Percentiles rank a stretch among this genome's conserved stretches.
phyloP scores from a whole-genome alignment of 371 early-diverging fungal species.

The Mortierella sp. region DNA sequence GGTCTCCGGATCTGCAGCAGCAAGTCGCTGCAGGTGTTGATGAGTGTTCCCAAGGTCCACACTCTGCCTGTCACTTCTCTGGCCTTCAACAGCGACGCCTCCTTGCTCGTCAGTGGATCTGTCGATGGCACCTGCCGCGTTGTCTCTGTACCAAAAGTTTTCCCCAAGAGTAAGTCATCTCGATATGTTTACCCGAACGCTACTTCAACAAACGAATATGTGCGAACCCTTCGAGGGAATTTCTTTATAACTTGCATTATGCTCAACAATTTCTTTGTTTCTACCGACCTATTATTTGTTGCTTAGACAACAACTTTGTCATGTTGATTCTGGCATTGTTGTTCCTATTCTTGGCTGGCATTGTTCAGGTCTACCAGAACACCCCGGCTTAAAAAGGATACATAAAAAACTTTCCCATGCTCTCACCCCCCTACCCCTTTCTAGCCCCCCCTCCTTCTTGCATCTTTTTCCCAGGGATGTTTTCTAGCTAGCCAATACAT shows the following conservation, averaged over 20 bases:
- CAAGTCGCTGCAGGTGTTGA: slow-evolving; percentile 63
- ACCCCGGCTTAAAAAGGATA: slow-evolving; percentile 1
- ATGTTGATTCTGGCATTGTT: slow-evolving; percentile 46
- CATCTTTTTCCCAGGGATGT: slow-evolving; percentile 10
- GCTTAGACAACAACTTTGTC: slow-evolving; percentile 50
- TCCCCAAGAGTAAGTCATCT: slow-evolving; percentile 56
- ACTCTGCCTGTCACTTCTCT: slow-evolving; percentile 75
- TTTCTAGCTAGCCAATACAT: background rate
- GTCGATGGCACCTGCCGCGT: slow-evolving; percentile 76
- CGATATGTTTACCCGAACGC: background rate
- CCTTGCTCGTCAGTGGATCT: slow-evolving; percentile 73
- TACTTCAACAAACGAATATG: too few relatives aligned
- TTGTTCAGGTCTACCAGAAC: slow-evolving; percentile 49
- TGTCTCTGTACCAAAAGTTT: slow-evolving; percentile 67
- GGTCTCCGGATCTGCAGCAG: slow-evolving; percentile 68
- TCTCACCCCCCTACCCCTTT: background rate
- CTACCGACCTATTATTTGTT: background rate
- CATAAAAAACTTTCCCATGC: background rate
- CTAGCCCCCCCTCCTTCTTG: background rate
- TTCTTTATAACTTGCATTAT: too few relatives aligned
- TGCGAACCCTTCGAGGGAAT: too few relatives aligned
- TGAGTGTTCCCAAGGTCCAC: slow-evolving; percentile 70
- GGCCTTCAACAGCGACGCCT: slow-evolving; percentile 71
- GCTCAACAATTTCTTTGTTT: too few relatives aligned
- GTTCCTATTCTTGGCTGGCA: slow-evolving; percentile 51